Base-by-base conservation (phyloP, 2,329 filamentous ascomycete species). In the Aspergillus sp. region DNA sequence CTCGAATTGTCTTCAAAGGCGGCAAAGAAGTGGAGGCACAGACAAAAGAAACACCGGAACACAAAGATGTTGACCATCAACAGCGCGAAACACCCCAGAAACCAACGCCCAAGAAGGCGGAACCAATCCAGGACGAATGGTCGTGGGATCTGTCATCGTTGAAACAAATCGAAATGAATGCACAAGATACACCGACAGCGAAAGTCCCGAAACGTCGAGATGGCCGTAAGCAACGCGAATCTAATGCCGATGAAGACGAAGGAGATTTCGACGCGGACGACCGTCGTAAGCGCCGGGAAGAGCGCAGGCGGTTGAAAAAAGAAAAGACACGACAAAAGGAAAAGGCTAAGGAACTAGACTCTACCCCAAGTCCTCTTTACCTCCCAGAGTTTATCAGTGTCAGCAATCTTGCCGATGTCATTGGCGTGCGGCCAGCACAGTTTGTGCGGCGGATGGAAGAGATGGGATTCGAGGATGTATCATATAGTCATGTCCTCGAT, bases 381-480 rank as follows among this genome's bases (percentile, higher is more conserved):
- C 72, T 98, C 19, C 94, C 94, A 0, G 88, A 96, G 60, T 95
- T 89, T 56, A 94, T 98, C 66, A 93, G 82, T 57, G 84, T 96
- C n/a, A 77, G 81, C 7, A 88, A 90, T 52, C 71, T 98, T 33
- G 89, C 90, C 4, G 76, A 82, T 47, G 80, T 86, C 4, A 73
- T 97, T 19, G 83, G 83, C 48, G 76, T 95, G 28, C 81, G 82
- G 33, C 74, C 82, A 1, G 77, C 85, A 10, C 69, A 82, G 3
- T 95, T 98, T 56, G 71, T 94, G 9, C 56, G 62, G 11, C 88
- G 90, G 58, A 76, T 98, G 66, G 79, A 83, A 60, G 81, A 93
- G 41, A 82, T 97, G 59, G 94, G 93, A 0, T 98, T 96, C 52
- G 89, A 95, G 56, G 86, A 90, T 40, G 80, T 91, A 11, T 82